Base-by-base conservation (phyloP, 1,284 basidiomycete species). In the Neonothopanus nambi region DNA sequence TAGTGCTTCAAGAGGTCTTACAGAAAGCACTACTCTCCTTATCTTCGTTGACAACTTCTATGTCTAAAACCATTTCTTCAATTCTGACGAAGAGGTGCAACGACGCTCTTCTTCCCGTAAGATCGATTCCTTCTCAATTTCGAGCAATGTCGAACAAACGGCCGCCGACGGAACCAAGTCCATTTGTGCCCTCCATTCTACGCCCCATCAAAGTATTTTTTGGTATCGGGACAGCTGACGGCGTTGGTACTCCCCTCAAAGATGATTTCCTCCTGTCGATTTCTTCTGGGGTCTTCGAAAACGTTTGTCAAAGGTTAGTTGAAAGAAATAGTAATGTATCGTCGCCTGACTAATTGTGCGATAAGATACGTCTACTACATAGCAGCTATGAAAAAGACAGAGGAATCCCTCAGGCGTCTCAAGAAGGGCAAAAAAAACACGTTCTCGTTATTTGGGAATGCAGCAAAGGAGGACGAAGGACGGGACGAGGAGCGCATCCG, bases 101-200 rank as follows among this genome's bases (percentile, higher is more conserved):
- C 57, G 95, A 97, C 61, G 86, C 91, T 3, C 80, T 99, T 39
- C 82, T 91, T 35, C 85, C 91, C 9, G 91, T 98, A 45, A 84
- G 93, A 43, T 91, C 91, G 0, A 91, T 97, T 61, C 91, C 93
- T 0, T 89, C 88, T 1, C 91, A 93, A 61, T 91, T 93, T 62
- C 80, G 93, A 49, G 88, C 89, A 0, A 89, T 89, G 80, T 82
- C 89, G 17, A 87, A 81, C 65, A 89, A 86, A 64, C 80, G 80
- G 20, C 70, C 75, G 59, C 83, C 89, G 1, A 80, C 79, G 5
- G 87, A 91, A 61, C 84, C 93, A 15, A 95, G 92, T 65, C 87
- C 91, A 65, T 98, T 96, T 63, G 82, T 98, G 1, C 73, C 83
- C 1, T 77, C 84, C 20, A 87, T 98, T 51, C 76, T 98, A 41